A percentile compares a stretch with the other conserved stretches of the same genome.
phyloP scores from a whole-genome alignment of 116 monocot species.

The Phalaenopsis hybrid region DNA sequence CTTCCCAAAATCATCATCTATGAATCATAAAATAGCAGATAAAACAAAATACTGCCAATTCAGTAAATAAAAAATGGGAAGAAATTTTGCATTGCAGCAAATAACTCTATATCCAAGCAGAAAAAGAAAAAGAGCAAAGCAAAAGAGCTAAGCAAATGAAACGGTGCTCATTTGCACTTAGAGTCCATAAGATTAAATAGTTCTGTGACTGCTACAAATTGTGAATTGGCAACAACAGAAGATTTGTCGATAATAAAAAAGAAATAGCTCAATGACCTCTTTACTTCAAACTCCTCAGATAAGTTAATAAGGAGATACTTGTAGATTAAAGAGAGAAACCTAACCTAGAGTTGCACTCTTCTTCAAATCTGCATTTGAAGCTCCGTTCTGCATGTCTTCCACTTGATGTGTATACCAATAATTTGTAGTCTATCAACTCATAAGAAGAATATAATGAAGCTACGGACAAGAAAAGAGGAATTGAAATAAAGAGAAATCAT shows the following conservation, averaged over 20 bases:
- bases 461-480: not conserved
- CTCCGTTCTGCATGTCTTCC: constrained; percentile 42
- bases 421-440: not conserved
- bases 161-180: not conserved
- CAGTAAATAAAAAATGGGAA: not conserved
- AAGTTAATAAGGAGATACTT: not conserved
- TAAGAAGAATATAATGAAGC: not conserved
- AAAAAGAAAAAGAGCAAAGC: not conserved
- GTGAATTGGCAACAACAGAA: not conserved
- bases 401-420: constrained; percentile 20
- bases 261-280: not conserved
- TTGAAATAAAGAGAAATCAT: not conserved
- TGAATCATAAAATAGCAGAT: not conserved
- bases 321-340: not conserved
- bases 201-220: not conserved
- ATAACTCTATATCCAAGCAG: too few species aligned
- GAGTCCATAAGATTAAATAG: constrained; percentile 1
- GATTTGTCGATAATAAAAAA: not conserved
- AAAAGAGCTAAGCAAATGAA: not conserved
- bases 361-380: constrained; percentile 24
- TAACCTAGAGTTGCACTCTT: constrained; percentile 35
- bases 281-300: not conserved
- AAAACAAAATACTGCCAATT: not conserved
- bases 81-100: too few species aligned
- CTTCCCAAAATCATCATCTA: constrained; percentile 63